These are phyloP conservation scores for Raphanus sativus DNA, from an alignment of 345 rosid genomes.

Conservation along the genomic window DNA sequence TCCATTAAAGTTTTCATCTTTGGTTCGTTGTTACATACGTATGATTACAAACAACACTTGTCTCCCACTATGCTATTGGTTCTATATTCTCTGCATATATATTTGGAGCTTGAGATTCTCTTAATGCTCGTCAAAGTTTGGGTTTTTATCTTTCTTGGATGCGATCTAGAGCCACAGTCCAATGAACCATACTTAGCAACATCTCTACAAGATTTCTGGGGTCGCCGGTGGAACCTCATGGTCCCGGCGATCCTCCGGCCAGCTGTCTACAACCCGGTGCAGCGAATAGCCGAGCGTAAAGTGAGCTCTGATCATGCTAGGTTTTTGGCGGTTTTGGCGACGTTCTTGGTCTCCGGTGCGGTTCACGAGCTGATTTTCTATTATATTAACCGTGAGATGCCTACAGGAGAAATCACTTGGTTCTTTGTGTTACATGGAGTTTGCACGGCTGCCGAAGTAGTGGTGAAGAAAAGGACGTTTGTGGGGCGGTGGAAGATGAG, in stretches of 20 bases:
- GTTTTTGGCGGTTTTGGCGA: slow-evolving; percentile 13
- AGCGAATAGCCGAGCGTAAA: background rate
- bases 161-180: slow-evolving; percentile 46
- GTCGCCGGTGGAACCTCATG: slow-evolving; percentile 57
- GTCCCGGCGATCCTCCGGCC: slow-evolving; percentile 48
- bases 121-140: slow-evolving; percentile 32
- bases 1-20: slow-evolving; percentile 37
- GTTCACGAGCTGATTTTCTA: slow-evolving; percentile 41
- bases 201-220: slow-evolving; percentile 65
- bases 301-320: slow-evolving; percentile 1
- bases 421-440: slow-evolving; percentile 47
- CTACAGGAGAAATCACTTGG: slow-evolving; percentile 43
- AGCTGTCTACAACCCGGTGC: slow-evolving; percentile 41
- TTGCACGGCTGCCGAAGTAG: slow-evolving; percentile 36
- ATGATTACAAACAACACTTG: slow-evolving; percentile 24
- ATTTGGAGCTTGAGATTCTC: slow-evolving; percentile 36
- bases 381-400: slow-evolving; percentile 20
- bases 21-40: slow-evolving; percentile 5
- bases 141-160: slow-evolving; percentile 10
- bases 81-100: slow-evolving; percentile 28
- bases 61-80: slow-evolving; percentile 15
- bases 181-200: slow-evolving; percentile 53
- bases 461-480: slow-evolving; percentile 20
- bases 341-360: slow-evolving; percentile 40
- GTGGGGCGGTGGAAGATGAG: slow-evolving; percentile 21